phyloP scores from a whole-genome alignment of 2,329 filamentous ascomycete species.

The Sphaerulina vaccinii region DNA sequence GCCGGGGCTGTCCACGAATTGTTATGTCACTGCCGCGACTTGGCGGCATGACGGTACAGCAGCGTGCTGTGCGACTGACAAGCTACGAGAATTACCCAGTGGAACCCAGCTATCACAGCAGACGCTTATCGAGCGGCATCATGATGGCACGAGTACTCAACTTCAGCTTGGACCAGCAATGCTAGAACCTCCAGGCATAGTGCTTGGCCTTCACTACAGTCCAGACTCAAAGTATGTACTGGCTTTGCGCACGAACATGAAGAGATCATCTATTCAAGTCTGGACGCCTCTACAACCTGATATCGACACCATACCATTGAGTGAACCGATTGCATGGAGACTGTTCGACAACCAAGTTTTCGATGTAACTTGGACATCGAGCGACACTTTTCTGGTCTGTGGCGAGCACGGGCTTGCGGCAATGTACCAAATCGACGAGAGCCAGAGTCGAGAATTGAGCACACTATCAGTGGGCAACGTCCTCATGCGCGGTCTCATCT shows the following conservation, averaged over 20 bases:
- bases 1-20: slow-evolving; percentile 28
- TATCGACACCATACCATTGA: slow-evolving; percentile 17
- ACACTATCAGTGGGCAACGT: slow-evolving; percentile 12
- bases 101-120: slow-evolving; percentile 24
- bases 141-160: slow-evolving; percentile 23
- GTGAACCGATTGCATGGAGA: slow-evolving; percentile 42
- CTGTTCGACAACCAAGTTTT: slow-evolving; percentile 44
- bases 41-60: slow-evolving; percentile 38
- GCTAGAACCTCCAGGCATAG: slow-evolving; percentile 32
- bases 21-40: slow-evolving; percentile 35
- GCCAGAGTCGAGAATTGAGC: slow-evolving; percentile 12
- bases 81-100: slow-evolving; percentile 22
- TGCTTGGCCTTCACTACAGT: slow-evolving; percentile 34
- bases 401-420: slow-evolving; percentile 38
- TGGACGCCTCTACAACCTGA: slow-evolving; percentile 24
- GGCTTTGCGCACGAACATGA: slow-evolving; percentile 31
- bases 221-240: slow-evolving; percentile 33
- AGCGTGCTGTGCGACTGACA: slow-evolving; percentile 34
- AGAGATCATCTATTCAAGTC: slow-evolving; percentile 35
- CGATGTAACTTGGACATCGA: slow-evolving; percentile 47
- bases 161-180: slow-evolving; percentile 26
- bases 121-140: slow-evolving; percentile 30
- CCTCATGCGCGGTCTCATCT: slow-evolving; percentile 22
- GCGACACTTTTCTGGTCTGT: slow-evolving; percentile 46
- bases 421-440: slow-evolving; percentile 24